Percentiles rank a stretch among this genome's conserved stretches.
These are phyloP conservation scores for Cucurbita pepo DNA, from an alignment of 306 rosid genomes.

Conservation along the genomic window DNA sequence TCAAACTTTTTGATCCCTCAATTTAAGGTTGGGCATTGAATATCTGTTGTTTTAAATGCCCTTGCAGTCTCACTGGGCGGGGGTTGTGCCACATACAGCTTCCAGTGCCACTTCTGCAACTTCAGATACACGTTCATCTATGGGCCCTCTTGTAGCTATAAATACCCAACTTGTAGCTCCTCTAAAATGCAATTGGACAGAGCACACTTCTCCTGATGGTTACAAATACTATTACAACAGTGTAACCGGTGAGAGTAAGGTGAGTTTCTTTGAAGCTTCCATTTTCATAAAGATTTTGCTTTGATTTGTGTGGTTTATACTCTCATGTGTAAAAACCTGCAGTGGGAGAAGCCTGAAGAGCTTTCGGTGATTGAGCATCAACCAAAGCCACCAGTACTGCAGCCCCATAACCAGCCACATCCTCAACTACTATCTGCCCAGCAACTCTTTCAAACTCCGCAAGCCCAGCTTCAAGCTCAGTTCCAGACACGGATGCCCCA, in stretches of 20 bases:
- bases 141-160: conserved; percentile 28
- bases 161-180: conserved; percentile 25
- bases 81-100: conserved; percentile 25
- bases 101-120: conserved; percentile 25
- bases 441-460: conserved; percentile 45
- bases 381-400: conserved; percentile 41
- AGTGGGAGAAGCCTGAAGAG: conserved; percentile 99
- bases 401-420: conserved; percentile 38
- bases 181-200: conserved; percentile 71
- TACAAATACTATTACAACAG: conserved; percentile 77
- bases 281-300: neutral
- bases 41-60: conserved; percentile 6
- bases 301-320: neutral
- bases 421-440: conserved; percentile 33
- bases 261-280: conserved; percentile 17
- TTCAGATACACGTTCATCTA: conserved; percentile 42
- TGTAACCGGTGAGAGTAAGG: conserved; percentile 83
- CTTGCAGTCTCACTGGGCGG: conserved; percentile 51
- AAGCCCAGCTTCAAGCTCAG: conserved; percentile 39
- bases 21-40: neutral
- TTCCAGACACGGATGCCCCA: conserved; percentile 39
- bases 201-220: conserved; percentile 87
- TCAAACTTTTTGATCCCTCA: neutral
- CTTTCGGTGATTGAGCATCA: conserved; percentile 46
- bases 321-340: conserved; percentile 14